Evolutionary conservation across 495 filamentous ascomycete genomes (phyloP), one percentile per base, ranked within the genome.

Genomic region (Hypomontagnella submonticulosa): DNA sequence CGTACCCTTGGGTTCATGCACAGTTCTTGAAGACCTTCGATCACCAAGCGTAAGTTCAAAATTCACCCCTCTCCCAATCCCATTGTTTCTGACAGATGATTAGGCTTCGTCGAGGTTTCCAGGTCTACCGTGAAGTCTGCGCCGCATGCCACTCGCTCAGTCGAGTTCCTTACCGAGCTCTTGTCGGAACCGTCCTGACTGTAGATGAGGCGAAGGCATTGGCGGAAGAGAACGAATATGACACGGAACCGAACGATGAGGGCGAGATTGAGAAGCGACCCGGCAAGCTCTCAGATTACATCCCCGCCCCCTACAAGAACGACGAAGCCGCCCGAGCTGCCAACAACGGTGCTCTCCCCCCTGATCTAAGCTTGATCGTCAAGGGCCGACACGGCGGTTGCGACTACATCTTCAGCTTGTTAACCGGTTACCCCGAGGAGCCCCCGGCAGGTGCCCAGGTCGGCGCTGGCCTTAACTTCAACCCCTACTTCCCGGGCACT

Each of bases 91-190:
- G 18, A 75, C 51, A 23, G n/a, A 42, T 50, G 34, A 27, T 30
- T 67, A 97, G 94, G 71, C 93, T 99, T 70, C 95, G 96, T 73
- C 93, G 96, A 81, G 96, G 96, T 80, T 98, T 99, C 88, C 96
- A 97, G 83, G 96, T 99, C 75, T 99, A 99, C 87, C 92, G 89
- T 71, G 96, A 99, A 81, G 96, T 99, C 70, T 99, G 96, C 85
- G 87, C 94, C 49, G 89, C 91, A 59, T 99, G 96, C 85, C 96
- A 99, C 85, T 98, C 96, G 52, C 89, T 99, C 50, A 88, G 84
- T 75, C 90, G 96, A 80, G 87, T 99, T 46, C 93, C 96, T 49
- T 99, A 94, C 87, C 92, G 96, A 75, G 70, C 89, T 15, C 88
- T 98, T 58, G 96, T 99, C 75, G 96, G 93, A 79, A 87, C 87